A percentile compares a stretch with the other conserved stretches of the same genome.
phyloP scores from a whole-genome alignment of 1,284 basidiomycete species.

The Mycosarcoma mackinlayi region DNA sequence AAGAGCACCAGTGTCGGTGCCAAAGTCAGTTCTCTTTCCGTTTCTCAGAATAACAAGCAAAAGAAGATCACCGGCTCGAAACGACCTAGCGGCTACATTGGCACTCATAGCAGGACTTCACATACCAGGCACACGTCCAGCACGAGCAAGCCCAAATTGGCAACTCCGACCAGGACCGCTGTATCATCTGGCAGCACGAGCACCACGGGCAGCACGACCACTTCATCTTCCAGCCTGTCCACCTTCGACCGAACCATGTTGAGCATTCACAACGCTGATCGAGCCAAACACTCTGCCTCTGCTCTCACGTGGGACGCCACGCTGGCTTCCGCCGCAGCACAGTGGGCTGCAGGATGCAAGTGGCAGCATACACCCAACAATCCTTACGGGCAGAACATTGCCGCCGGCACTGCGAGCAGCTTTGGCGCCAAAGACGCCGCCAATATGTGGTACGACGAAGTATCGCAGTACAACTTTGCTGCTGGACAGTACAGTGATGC shows the following conservation, averaged over 20 bases:
- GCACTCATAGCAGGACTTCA: no score
- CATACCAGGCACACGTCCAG: no score
- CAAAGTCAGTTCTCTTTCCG: neutral
- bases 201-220: neutral
- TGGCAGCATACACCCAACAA: slow-evolving; percentile 50
- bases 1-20: slow-evolving; percentile 9
- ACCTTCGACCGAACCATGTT: slow-evolving; percentile 18
- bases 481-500: slow-evolving; percentile 28
- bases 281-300: slow-evolving; percentile 27
- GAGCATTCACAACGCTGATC: slow-evolving; percentile 33
- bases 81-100: no score
- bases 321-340: slow-evolving; percentile 26
- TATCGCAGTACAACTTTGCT: slow-evolving; percentile 37
- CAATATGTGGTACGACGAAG: slow-evolving; percentile 50
- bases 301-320: slow-evolving; percentile 38
- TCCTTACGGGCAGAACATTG: slow-evolving; percentile 52
- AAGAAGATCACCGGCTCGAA: slow-evolving; percentile 16
- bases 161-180: neutral
- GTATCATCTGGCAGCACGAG: neutral
- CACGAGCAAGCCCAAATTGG: neutral
- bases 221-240: slow-evolving; percentile 1
- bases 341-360: slow-evolving; percentile 32
- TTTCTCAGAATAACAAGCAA: neutral
- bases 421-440: slow-evolving; percentile 27
- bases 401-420: slow-evolving; percentile 19